Percentiles rank a stretch among this genome's conserved stretches.
These are phyloP conservation scores for Russula sp. DNA, from an alignment of 768 basidiomycete species.

Conservation along the genomic window DNA sequence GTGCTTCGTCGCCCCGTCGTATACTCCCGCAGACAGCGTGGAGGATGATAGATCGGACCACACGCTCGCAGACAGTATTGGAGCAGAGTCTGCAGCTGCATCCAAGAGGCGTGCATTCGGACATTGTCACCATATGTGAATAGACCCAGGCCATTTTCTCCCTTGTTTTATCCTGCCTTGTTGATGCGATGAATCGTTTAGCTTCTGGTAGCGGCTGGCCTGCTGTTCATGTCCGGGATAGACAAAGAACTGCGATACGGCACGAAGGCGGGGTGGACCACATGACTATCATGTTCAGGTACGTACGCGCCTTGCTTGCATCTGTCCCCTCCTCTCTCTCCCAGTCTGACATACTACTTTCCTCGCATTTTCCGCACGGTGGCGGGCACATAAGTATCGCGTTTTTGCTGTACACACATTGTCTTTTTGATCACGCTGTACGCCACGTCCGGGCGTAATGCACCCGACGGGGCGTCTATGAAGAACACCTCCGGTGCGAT, in stretches of 20 bases:
- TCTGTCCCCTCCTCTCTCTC: constrained; percentile 13
- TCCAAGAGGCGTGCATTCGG: constrained; percentile 55
- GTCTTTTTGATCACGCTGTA: constrained; percentile 68
- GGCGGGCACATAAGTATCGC: constrained; percentile 43
- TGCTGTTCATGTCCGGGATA: constrained; percentile 89
- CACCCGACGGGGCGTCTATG: constrained; percentile 26
- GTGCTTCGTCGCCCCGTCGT: constrained; percentile 56
- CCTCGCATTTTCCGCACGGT: background rate
- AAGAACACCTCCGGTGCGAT: constrained; percentile 33
- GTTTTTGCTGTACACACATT: constrained; percentile 72
- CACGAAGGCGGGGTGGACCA: constrained; percentile 78
- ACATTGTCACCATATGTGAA: constrained; percentile 86
- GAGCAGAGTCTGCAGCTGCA: constrained; percentile 28
- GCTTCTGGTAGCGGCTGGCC: constrained; percentile 29
- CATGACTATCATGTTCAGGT: constrained; percentile 86
- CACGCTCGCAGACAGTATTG: constrained; percentile 45
- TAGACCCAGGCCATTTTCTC: constrained; percentile 19
- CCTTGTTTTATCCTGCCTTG: constrained; percentile 32
- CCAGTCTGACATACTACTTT: background rate
- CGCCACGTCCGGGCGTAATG: constrained; percentile 54
- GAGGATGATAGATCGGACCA: constrained; percentile 61
- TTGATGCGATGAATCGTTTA: constrained; percentile 66
- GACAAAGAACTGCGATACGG: constrained; percentile 77
- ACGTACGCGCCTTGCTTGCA: background rate
- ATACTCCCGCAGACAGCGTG: constrained; percentile 32